Conservation (phyloP, 1,284 basidiomycete species). For the Cryptococcus sp. region DNA sequence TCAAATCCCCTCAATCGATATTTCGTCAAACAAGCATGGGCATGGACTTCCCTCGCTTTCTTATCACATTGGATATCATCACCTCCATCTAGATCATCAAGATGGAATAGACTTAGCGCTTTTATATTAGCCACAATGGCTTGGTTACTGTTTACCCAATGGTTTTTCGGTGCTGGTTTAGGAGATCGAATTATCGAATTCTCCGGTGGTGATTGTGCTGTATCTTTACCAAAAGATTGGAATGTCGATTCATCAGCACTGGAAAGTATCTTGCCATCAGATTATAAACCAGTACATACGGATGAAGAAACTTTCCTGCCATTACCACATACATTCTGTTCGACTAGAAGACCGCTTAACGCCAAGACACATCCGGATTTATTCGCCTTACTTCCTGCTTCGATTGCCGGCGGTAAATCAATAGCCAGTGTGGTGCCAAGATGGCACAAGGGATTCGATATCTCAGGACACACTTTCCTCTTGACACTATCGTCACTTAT, state of each 20-base stretch:
- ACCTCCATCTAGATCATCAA: conserved; percentile 26
- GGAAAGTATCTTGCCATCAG: neutral
- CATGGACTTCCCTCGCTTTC: conserved; percentile 74
- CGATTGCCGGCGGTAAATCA: neutral
- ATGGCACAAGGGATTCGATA: conserved; percentile 72
- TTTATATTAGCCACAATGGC: conserved; percentile 62
- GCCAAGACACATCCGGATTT: conserved; percentile 61
- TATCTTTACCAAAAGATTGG: conserved; percentile 54
- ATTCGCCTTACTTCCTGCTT: conserved; percentile 50
- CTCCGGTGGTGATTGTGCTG: conserved; percentile 76
- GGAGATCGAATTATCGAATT: conserved; percentile 67
- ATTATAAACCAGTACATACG: neutral
- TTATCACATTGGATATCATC: conserved; percentile 46
- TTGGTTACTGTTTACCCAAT: conserved; percentile 74
- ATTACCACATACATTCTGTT: conserved; percentile 54
- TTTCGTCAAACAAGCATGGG: conserved; percentile 91
- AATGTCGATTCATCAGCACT: conserved; percentile 50
- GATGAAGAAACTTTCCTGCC: conserved; percentile 15
- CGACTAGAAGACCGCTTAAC: conserved; percentile 54
- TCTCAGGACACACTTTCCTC: conserved; percentile 91
- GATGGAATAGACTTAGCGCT: conserved; percentile 52
- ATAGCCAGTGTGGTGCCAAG: conserved; percentile 20
- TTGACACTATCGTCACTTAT: conserved; percentile 78
- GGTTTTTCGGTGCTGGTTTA: conserved; percentile 89
- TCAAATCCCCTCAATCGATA: conserved; percentile 73